Conservation (phyloP, 768 basidiomycete genomes). For the Leccinum pellstonianum region DNA sequence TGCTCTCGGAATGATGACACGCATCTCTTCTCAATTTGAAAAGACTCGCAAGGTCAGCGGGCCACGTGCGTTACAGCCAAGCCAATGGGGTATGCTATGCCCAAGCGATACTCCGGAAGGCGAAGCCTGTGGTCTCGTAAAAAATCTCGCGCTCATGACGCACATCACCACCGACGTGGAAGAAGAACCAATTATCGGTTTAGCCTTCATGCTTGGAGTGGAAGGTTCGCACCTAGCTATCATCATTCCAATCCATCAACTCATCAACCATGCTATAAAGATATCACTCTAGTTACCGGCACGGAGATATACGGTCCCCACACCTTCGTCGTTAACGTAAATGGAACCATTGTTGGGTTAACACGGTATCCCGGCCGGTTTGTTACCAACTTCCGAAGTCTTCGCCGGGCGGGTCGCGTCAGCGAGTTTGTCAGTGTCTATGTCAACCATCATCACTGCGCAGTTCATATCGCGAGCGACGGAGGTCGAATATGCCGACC, state of each 20-base stretch:
- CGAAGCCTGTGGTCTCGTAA: slow-evolving; percentile 97
- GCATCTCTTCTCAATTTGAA: slow-evolving; percentile 98
- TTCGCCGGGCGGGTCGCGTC: slow-evolving; percentile 86
- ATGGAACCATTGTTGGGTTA: slow-evolving; percentile 92
- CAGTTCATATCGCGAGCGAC: slow-evolving; percentile 95
- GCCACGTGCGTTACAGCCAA: slow-evolving; percentile 93
- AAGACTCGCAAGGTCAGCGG: slow-evolving; percentile 99
- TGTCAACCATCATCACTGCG: slow-evolving; percentile 91
- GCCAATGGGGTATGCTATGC: slow-evolving; percentile 99
- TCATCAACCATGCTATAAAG: slow-evolving; percentile 39
- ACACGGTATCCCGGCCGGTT: slow-evolving; percentile 84
- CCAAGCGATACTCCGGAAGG: slow-evolving; percentile 99
- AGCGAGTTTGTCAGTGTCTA: slow-evolving; percentile 98
- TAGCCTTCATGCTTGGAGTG: slow-evolving; percentile 94
- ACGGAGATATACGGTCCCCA: slow-evolving; percentile 93
- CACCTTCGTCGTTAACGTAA: slow-evolving; percentile 94
- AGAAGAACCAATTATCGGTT: slow-evolving; percentile 86
- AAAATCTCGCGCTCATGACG: slow-evolving; percentile 98
- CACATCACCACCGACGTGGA: slow-evolving; percentile 99
- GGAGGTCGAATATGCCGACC: slow-evolving; percentile 98
- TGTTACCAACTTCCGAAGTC: slow-evolving; percentile 85
- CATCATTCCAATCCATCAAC: slow-evolving; percentile 9
- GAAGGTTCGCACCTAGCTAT: slow-evolving; percentile 60
- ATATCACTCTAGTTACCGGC: slow-evolving; percentile 89
- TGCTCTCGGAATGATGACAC: slow-evolving; percentile 99